Percentiles rank a stretch among this genome's conserved stretches.
Conservation (phyloP, 1,284 basidiomycete genomes). For the Austroboletus niveus region DNA sequence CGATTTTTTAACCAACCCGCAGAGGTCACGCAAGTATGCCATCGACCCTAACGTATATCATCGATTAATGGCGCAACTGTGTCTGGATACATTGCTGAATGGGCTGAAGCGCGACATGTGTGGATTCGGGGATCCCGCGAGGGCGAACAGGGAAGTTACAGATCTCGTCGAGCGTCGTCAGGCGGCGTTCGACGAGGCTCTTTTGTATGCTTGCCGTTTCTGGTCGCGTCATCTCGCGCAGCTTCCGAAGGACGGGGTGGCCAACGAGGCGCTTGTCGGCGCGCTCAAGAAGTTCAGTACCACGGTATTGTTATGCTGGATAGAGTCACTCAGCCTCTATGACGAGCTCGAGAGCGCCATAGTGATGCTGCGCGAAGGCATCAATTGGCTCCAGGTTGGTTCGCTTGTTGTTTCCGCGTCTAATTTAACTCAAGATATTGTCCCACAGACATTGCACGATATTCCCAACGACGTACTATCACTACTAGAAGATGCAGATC, state of each 20-base stretch:
- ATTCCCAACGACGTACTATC: slow-evolving; percentile 2
- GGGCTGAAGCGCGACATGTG: slow-evolving; percentile 25
- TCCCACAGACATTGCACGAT: slow-evolving; percentile 7
- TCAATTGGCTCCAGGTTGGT: slow-evolving; percentile 24
- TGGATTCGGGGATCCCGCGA: slow-evolving; percentile 17
- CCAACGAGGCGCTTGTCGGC: slow-evolving; percentile 5
- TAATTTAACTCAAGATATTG: background rate
- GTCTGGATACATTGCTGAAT: slow-evolving; percentile 19
- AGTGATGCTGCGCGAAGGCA: slow-evolving; percentile 17
- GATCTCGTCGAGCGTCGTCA: slow-evolving; percentile 19
- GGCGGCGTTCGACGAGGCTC: slow-evolving; percentile 15
- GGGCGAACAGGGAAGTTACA: slow-evolving; percentile 17
- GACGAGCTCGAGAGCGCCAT: slow-evolving; percentile 18
- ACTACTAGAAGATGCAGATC: slow-evolving; percentile 18
- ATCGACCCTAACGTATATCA: slow-evolving; percentile 18
- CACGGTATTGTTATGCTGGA: slow-evolving; percentile 19
- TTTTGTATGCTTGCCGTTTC: slow-evolving; percentile 23
- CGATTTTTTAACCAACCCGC: slow-evolving; percentile 17
- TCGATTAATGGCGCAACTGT: slow-evolving; percentile 16
- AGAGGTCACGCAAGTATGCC: slow-evolving; percentile 14
- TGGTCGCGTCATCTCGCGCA: slow-evolving; percentile 23
- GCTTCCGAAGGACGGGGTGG: slow-evolving; percentile 7
- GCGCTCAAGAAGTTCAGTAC: slow-evolving; percentile 12
- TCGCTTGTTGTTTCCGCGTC: too few relatives aligned
- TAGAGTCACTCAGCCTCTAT: slow-evolving; percentile 24